phyloP scores from a whole-genome alignment of 116 monocot genomes.

The Cymodocea nodosa region DNA sequence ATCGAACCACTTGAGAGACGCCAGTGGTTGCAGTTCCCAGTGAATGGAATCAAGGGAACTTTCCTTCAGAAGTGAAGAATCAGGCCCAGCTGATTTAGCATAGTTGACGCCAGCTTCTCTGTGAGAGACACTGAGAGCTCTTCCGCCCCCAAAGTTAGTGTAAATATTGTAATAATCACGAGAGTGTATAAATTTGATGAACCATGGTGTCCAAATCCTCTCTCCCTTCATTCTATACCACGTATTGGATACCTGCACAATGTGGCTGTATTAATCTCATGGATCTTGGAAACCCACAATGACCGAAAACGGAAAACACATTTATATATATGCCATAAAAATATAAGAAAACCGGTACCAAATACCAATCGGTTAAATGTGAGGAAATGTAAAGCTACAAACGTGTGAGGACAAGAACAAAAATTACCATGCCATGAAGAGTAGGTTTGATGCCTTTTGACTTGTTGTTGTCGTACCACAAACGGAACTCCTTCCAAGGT shows the following conservation, averaged over 20 bases:
- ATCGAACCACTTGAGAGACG: constrained; percentile 75
- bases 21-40: constrained; percentile 45
- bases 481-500: constrained; percentile 97
- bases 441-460: constrained; percentile 69
- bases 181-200: no score
- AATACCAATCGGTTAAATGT: not conserved
- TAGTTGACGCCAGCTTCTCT: constrained; percentile 96
- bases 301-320: no score
- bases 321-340: no score
- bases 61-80: constrained; percentile 55
- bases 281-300: not conserved
- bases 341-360: no score
- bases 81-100: constrained; percentile 82
- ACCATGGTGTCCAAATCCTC: constrained; percentile 96
- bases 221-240: constrained; percentile 97
- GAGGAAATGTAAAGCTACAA: no score
- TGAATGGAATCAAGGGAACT: constrained; percentile 40
- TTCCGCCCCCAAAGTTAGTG: no score
- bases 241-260: constrained; percentile 70
- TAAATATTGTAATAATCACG: no score
- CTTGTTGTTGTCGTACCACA: constrained; percentile 93
- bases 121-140: constrained; percentile 79
- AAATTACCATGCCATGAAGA: constrained; percentile 95
- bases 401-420: not conserved
- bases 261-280: not conserved